Evolutionary conservation across 2,329 filamentous ascomycete genomes (phyloP).

Genomic region (Clonostachys solani): DNA sequence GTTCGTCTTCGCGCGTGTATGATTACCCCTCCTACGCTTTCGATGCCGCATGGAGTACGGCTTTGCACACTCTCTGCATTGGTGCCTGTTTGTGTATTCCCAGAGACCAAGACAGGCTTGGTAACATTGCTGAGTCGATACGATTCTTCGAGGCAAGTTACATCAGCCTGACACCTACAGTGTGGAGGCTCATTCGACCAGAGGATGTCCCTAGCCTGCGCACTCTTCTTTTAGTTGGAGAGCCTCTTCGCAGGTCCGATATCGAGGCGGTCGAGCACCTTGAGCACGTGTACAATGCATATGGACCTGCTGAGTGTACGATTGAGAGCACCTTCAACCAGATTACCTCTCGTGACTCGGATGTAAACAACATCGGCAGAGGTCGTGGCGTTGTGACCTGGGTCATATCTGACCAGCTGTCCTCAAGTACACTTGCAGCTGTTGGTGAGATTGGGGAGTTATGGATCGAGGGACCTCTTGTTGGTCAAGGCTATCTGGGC

Average conservation of each 20-base stretch:
- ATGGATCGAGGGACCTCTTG: constrained; percentile 50
- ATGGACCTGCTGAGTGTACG: constrained; percentile 50
- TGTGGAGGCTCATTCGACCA: constrained; percentile 38
- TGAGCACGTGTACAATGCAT: constrained; percentile 43
- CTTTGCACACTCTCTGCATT: constrained; percentile 7
- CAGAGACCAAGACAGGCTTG: constrained; percentile 47
- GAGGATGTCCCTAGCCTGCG: constrained; percentile 38
- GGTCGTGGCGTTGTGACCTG: constrained; percentile 41
- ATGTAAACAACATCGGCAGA: constrained; percentile 37
- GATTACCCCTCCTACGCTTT: constrained; percentile 50
- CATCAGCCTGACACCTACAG: constrained; percentile 45
- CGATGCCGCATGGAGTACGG: constrained; percentile 40
- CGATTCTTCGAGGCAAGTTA: constrained; percentile 37
- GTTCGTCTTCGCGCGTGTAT: constrained; percentile 33
- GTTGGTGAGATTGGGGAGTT: constrained; percentile 46
- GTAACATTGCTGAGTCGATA: constrained; percentile 40
- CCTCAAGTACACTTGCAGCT: constrained; percentile 28
- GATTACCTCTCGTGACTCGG: neutral
- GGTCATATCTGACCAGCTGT: constrained; percentile 43
- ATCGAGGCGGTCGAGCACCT: constrained; percentile 26
- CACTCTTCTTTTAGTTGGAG: constrained; percentile 43
- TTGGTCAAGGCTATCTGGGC: constrained; percentile 57
- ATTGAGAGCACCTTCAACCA: constrained; percentile 38
- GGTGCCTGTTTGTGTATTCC: constrained; percentile 50
- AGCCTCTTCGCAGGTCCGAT: constrained; percentile 27